Percentiles rank a stretch among this genome's conserved stretches.
Evolutionary conservation across 2,329 filamentous ascomycete species (phyloP).

Genomic region (Neofusicoccum kwambonambiense): DNA sequence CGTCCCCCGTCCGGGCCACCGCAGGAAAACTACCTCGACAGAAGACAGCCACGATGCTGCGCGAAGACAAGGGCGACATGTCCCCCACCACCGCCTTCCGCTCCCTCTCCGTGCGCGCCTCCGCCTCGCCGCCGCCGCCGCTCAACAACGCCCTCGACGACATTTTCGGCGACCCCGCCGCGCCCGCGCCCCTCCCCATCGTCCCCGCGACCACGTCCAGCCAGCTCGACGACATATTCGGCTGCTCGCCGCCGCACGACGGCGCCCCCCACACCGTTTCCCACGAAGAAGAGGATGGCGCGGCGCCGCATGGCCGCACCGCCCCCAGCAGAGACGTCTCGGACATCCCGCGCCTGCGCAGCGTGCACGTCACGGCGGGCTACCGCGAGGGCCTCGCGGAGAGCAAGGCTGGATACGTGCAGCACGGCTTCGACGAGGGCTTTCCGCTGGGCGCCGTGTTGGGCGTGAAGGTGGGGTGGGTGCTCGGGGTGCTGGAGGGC

Average conservation of each 20-base stretch:
- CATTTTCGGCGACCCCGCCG: slow-evolving; percentile 16
- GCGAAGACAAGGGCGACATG: slow-evolving; percentile 5
- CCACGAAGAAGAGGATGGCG: neutral
- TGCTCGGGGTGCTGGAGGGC: slow-evolving; percentile 77
- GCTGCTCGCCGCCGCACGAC: slow-evolving; percentile 31
- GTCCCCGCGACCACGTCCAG: slow-evolving; percentile 22
- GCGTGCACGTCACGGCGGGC: slow-evolving; percentile 77
- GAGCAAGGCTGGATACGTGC: slow-evolving; percentile 74
- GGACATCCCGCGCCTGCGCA: slow-evolving; percentile 73
- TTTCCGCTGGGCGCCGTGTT: slow-evolving; percentile 81
- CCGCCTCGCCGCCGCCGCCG: neutral
- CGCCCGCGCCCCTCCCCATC: slow-evolving; percentile 12
- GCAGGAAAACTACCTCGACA: neutral
- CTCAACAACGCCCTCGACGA: slow-evolving; percentile 14
- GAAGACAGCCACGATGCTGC: slow-evolving; percentile 3
- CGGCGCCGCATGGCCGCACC: neutral
- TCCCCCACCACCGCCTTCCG: slow-evolving; percentile 14
- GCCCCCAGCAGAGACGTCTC: slow-evolving; percentile 50
- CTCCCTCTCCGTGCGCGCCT: neutral
- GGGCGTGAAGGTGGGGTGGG: slow-evolving; percentile 69
- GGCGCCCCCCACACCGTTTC: neutral
- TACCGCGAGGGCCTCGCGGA: slow-evolving; percentile 83
- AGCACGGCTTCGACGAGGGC: slow-evolving; percentile 88
- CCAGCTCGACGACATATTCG: slow-evolving; percentile 48
- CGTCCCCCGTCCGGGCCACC: neutral